phyloP scores from a whole-genome alignment of 768 basidiomycete genomes.

The Suillus subaureus region DNA sequence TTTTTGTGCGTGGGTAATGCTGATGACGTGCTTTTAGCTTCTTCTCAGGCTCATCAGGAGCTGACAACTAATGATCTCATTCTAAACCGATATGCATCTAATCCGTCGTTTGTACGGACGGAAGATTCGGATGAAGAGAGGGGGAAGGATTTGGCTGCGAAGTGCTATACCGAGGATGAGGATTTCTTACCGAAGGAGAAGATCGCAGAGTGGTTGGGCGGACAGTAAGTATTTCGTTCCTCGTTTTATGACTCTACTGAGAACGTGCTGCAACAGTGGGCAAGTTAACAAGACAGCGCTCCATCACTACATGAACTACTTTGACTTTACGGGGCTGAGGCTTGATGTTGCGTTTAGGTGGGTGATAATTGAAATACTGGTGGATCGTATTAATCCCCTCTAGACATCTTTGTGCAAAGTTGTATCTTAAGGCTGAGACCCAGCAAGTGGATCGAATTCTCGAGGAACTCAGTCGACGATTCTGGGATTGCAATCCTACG shows the following conservation, averaged over 20 bases:
- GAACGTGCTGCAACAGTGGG: conserved; percentile 48
- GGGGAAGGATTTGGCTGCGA: conserved; percentile 72
- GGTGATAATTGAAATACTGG: conserved; percentile 14
- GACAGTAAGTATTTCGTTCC: conserved; percentile 63
- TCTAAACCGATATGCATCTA: conserved; percentile 48
- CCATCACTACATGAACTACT: conserved; percentile 81
- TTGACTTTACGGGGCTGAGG: conserved; percentile 82
- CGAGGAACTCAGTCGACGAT: conserved; percentile 86
- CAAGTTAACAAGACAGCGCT: conserved; percentile 75
- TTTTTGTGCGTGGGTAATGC: conserved; percentile 21
- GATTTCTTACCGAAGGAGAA: conserved; percentile 84
- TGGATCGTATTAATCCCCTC: background rate
- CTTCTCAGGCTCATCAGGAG: conserved; percentile 53
- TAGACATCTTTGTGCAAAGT: conserved; percentile 87
- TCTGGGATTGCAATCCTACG: conserved; percentile 88
- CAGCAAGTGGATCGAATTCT: conserved; percentile 98
- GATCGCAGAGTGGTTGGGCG: conserved; percentile 96
- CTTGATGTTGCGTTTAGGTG: conserved; percentile 92
- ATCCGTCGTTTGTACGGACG: conserved; percentile 37
- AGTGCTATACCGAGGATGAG: conserved; percentile 88
- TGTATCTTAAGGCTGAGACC: conserved; percentile 94
- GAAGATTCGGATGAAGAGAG: conserved; percentile 63
- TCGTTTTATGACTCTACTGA: conserved; percentile 7
- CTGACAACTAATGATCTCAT: conserved; percentile 52
- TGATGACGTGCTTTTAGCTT: conserved; percentile 11